Evolutionary conservation across 352 stramenopile genomes (phyloP), one percentile per base, ranked within the genome.

Genomic region (Peronospora tabacina): DNA sequence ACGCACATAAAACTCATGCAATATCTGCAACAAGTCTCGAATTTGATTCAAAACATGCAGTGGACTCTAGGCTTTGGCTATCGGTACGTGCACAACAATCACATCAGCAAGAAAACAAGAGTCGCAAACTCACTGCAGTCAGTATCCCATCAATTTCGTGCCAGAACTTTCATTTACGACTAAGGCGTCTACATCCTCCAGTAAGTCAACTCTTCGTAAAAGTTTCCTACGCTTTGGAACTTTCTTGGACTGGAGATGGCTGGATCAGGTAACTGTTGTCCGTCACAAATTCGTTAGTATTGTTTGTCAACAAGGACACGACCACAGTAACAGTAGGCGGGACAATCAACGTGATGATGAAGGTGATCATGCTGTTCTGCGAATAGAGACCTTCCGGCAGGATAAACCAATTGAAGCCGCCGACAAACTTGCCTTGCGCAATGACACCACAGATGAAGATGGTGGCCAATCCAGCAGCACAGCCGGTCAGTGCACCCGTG

Each of bases 321-420:
- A 20, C 58, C 17, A 88, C 44, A 2, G 80, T 88, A 37, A 71
- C 66, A 16, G 69, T 40, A 0, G 68, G 66, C 17, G 80, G 80
- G n/a, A 90, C 52, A 38, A 88, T 53, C 7, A 88, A 61, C 13
- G 72, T 70, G 20, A 84, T 51, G 49, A 90, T 75, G 66, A 90
- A 90, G 7, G 78, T 87, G 52, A 88, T 67, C 76, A 90, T 88
- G 44, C 72, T 87, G 67, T 74, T 81, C 39, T 59, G 59, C 47
- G 72, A 82, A 63, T 88, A 90, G 16, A 88, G 70, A 13, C 76
- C 76, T 39, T 90, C 79, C 0, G 76, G 76, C 35, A 90, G 50
- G 12, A 68, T 68, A 39, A 90, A 90, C 76, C 74, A 86, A 52
- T 85, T 70, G 46, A 90, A 87, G 22, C 72, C 79, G 16, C 72